These are phyloP conservation scores for Raffaelea ambrosiae DNA, from an alignment of 2,329 filamentous ascomycete species.

Conservation along the genomic window DNA sequence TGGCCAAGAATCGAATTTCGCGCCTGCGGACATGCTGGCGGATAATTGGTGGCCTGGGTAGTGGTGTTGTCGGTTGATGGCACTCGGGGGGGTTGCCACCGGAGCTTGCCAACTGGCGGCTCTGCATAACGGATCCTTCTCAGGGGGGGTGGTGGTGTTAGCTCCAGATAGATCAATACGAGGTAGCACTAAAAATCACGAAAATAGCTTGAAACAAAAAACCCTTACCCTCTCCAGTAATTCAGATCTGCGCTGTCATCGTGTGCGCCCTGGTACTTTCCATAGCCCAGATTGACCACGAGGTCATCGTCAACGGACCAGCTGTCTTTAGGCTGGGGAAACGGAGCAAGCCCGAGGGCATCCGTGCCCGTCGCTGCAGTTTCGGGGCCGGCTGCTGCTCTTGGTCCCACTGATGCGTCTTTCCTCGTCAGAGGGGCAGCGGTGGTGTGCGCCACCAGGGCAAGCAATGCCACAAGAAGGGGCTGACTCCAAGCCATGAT, in stretches of 20 bases:
- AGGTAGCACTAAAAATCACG: background rate
- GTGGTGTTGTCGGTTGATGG: background rate
- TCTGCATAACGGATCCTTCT: background rate
- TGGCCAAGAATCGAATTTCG: background rate
- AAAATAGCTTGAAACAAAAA: background rate
- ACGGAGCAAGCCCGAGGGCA: background rate
- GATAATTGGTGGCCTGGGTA: conserved; percentile 11
- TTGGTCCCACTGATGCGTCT: too few species aligned
- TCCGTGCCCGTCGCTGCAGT: background rate
- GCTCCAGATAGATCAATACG: background rate
- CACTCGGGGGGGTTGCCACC: background rate
- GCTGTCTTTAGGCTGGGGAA: background rate
- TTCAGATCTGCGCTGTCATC: background rate
- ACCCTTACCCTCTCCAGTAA: background rate
- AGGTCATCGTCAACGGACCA: background rate
- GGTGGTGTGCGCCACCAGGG: too few species aligned
- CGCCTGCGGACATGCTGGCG: conserved; percentile 10
- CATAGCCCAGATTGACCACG: conserved; percentile 12
- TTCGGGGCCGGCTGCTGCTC: too few species aligned
- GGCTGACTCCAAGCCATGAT: too few species aligned
- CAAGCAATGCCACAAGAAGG: too few species aligned
- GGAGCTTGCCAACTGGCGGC: background rate
- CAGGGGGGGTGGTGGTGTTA: too few species aligned
- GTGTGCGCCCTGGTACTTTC: conserved; percentile 10
- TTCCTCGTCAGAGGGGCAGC: too few species aligned